phyloP scores from a whole-genome alignment of 495 filamentous ascomycete genomes.

The Trichoderma gamsii region DNA sequence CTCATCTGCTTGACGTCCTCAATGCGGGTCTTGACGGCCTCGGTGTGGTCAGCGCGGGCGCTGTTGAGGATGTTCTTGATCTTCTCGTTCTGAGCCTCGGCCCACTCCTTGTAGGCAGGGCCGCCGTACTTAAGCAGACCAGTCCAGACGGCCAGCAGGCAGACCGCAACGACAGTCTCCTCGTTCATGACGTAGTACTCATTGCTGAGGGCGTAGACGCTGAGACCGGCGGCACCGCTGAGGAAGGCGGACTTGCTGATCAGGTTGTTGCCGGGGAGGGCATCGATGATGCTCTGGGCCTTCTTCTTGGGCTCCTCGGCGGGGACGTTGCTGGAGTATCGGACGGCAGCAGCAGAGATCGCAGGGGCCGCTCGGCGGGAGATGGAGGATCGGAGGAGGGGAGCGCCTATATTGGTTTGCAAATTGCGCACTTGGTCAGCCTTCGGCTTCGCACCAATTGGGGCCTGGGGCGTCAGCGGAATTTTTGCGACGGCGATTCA shows the following conservation, averaged over 20 bases:
- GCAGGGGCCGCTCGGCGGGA: constrained; percentile 65
- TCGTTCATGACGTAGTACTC: constrained; percentile 99
- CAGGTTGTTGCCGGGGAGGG: constrained; percentile 77
- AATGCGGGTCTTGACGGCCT: constrained; percentile 89
- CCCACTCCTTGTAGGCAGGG: constrained; percentile 88
- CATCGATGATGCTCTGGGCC: constrained; percentile 89
- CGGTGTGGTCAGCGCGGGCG: constrained; percentile 87
- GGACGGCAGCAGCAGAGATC: constrained; percentile 45
- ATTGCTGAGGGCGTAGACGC: constrained; percentile 94
- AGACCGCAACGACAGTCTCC: constrained; percentile 87
- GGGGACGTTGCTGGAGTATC: constrained; percentile 72
- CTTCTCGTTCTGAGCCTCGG: constrained; percentile 76
- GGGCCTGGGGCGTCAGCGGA: constrained; percentile 11
- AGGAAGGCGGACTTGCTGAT: constrained; percentile 94
- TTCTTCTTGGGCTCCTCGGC: constrained; percentile 81
- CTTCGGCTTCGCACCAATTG: constrained; percentile 23
- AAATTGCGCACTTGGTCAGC: background rate
- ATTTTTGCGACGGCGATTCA: constrained; percentile 20
- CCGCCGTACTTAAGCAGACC: constrained; percentile 87
- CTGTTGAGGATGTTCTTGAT: constrained; percentile 88
- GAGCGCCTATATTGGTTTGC: constrained; percentile 56
- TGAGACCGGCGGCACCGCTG: constrained; percentile 82
- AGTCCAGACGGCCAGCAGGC: constrained; percentile 80
- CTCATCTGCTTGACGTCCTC: constrained; percentile 87
- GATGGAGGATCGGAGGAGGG: constrained; percentile 74